Evolutionary conservation across 805 yeast genomes (phyloP).

Genomic region (Yarrowia yakushimensis): DNA sequence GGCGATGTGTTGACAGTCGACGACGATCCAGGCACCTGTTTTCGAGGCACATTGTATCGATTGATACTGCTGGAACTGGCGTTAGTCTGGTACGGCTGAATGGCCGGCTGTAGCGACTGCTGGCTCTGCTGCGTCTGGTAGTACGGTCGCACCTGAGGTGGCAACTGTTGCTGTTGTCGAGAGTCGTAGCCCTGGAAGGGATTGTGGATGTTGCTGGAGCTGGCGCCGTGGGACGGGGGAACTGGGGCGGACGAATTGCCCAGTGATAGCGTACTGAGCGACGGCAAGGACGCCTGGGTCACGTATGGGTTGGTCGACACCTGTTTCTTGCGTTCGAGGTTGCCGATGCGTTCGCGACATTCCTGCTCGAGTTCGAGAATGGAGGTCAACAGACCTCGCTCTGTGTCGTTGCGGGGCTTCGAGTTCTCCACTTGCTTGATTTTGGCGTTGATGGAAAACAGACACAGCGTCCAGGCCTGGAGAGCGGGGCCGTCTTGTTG

Average conservation of each 20-base stretch:
- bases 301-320: conserved; percentile 33
- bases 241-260: not conserved
- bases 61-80: conserved; percentile 10
- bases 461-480: conserved; percentile 39
- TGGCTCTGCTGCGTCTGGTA: conserved; percentile 15
- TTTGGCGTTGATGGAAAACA: conserved; percentile 36
- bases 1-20: not conserved
- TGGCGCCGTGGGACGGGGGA: conserved; percentile 1
- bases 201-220: conserved; percentile 10
- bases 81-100: not conserved
- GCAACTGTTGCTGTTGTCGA: conserved; percentile 9
- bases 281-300: conserved; percentile 13
- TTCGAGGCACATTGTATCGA: conserved; percentile 14
- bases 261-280: not conserved
- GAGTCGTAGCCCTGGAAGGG: conserved; percentile 14
- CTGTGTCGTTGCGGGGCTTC: conserved; percentile 38
- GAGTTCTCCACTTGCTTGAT: conserved; percentile 36
- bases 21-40: conserved; percentile 5
- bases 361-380: conserved; percentile 42
- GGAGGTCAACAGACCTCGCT: conserved; percentile 38
- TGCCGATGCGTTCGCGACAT: conserved; percentile 40
- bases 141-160: conserved; percentile 4
- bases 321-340: conserved; percentile 29
- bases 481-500: conserved; percentile 39
- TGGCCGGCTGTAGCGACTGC: not conserved